A percentile compares a stretch with the other conserved stretches of the same genome.
Conservation (phyloP, 345 rosid genomes). For the Trapa incisa region DNA sequence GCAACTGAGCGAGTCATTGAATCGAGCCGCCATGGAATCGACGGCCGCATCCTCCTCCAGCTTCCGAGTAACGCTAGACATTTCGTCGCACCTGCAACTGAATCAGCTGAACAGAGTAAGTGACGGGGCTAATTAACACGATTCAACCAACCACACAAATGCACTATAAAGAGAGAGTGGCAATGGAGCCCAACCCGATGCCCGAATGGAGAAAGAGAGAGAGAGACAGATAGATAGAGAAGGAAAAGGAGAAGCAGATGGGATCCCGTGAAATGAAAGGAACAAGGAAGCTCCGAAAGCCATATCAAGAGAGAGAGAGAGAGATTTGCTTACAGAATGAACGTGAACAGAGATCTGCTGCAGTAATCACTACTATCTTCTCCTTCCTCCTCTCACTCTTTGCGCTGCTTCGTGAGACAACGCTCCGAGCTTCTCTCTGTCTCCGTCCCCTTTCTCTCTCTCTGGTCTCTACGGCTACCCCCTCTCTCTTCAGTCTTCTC, state of each 20-base stretch:
- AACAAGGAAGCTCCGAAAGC: conserved; percentile 20
- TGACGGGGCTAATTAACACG: background rate
- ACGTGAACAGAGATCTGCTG: background rate
- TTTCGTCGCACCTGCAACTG: conserved; percentile 1
- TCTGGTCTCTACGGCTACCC: too few relatives aligned
- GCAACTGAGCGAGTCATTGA: conserved; percentile 34
- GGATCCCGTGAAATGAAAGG: conserved; percentile 46
- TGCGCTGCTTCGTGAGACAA: conserved; percentile 18
- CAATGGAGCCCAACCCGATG: background rate
- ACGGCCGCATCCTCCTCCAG: background rate
- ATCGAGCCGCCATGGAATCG: conserved; percentile 33
- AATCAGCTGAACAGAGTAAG: background rate
- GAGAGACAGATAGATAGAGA: background rate
- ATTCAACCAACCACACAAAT: background rate
- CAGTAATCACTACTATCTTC: background rate
- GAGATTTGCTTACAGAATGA: background rate
- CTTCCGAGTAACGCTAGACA: conserved; percentile 3
- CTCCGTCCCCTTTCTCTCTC: background rate
- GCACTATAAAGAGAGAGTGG: background rate
- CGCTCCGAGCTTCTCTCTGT: background rate
- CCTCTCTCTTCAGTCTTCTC: background rate
- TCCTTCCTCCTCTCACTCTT: background rate
- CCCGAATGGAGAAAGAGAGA: background rate
- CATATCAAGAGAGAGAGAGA: conserved; percentile 12
- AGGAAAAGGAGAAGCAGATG: conserved; percentile 9